Evolutionary conservation across 331 rosid species (phyloP).

Genomic region (Quercus tomentella): DNA sequence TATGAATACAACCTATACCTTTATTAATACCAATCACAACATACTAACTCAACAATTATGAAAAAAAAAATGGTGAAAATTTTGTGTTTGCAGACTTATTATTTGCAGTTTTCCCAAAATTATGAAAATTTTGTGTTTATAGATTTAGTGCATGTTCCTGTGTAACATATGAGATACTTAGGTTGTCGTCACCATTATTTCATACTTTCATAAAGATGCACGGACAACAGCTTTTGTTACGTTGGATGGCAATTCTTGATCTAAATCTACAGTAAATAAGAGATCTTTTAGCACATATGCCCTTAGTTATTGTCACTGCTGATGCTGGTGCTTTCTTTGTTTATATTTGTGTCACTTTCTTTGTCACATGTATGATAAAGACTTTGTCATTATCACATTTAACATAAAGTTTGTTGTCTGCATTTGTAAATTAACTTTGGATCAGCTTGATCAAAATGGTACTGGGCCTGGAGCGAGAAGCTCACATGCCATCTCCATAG

Average conservation of each 20-base stretch:
- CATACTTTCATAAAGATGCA: too few species aligned
- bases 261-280: background rate
- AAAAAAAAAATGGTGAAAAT: too few species aligned
- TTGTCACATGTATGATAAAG: background rate
- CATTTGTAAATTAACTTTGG: background rate
- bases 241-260: background rate
- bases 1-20: too few species aligned
- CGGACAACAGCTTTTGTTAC: too few species aligned
- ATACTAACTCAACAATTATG: too few species aligned
- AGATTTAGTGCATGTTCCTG: too few species aligned
- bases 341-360: background rate
- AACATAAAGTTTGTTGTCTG: background rate
- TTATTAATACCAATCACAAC: too few species aligned
- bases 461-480: slow-evolving; percentile 80
- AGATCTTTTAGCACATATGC: background rate
- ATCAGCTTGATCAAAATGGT: slow-evolving; percentile 73
- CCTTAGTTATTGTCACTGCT: background rate
- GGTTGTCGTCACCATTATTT: too few species aligned
- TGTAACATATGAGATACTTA: too few species aligned
- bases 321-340: background rate
- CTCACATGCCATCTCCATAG: slow-evolving; percentile 77
- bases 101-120: too few species aligned
- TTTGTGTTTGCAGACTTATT: too few species aligned
- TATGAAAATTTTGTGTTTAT: too few species aligned
- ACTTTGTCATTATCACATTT: background rate